These are phyloP conservation scores for Pichia membranifaciens DNA, from an alignment of 805 yeast species.

Conservation along the genomic window DNA sequence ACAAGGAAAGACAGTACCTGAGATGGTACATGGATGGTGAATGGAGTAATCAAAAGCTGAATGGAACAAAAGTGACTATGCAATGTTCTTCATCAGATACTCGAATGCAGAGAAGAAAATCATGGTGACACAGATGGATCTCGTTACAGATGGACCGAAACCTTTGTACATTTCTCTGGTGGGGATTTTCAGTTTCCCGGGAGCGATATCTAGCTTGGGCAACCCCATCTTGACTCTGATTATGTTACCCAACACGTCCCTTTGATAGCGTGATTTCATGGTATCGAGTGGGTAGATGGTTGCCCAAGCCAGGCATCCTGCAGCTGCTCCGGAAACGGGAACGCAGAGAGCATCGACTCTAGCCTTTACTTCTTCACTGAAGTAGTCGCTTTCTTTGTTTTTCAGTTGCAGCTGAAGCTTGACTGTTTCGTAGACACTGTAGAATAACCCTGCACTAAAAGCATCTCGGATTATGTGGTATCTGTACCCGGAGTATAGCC, in stretches of 20 bases:
- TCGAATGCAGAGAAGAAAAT: constrained; percentile 72
- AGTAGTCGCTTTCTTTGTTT: constrained; percentile 4
- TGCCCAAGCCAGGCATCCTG: constrained; percentile 74
- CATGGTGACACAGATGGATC: constrained; percentile 70
- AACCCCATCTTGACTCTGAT: constrained; percentile 45
- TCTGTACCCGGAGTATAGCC: constrained; percentile 67
- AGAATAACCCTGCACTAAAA: constrained; percentile 66
- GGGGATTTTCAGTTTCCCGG: constrained; percentile 34
- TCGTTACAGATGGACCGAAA: constrained; percentile 62
- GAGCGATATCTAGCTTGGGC: constrained; percentile 33
- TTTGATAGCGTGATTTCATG: constrained; percentile 66
- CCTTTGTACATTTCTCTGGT: constrained; percentile 64
- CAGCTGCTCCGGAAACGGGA: constrained; percentile 69
- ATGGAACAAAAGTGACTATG: constrained; percentile 34
- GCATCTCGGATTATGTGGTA: constrained; percentile 68
- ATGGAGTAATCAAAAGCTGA: constrained; percentile 49
- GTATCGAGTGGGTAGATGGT: constrained; percentile 79
- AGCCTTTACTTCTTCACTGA: constrained; percentile 2
- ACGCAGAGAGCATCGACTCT: constrained; percentile 39
- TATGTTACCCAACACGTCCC: constrained; percentile 67
- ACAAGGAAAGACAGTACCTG: too few species aligned
- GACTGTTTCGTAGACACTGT: constrained; percentile 66
- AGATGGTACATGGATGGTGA: constrained; percentile 15
- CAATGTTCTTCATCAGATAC: constrained; percentile 52
- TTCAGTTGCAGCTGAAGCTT: constrained; percentile 37